A percentile compares a stretch with the other conserved stretches of the same genome.
These are phyloP conservation scores for Blumeria graminis DNA, from an alignment of 2,329 filamentous ascomycete genomes.

Conservation along the genomic window DNA sequence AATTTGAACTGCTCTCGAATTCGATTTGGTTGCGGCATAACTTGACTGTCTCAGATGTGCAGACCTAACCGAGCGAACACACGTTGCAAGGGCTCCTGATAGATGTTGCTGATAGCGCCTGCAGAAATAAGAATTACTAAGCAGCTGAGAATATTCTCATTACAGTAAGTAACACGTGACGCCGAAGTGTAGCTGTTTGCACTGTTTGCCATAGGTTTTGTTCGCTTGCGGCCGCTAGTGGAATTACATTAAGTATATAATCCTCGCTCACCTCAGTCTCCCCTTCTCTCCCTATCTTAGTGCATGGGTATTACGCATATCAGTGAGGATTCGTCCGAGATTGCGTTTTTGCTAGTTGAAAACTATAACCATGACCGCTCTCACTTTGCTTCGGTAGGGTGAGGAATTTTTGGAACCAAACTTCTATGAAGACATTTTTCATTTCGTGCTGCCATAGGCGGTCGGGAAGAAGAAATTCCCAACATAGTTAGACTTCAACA, in stretches of 20 bases:
- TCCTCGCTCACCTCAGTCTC: background rate
- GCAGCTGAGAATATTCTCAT: no score
- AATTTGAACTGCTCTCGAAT: no score
- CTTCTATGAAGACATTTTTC: constrained; percentile 24
- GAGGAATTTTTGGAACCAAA: constrained; percentile 54
- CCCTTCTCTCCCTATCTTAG: constrained; percentile 28
- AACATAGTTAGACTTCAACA: no score
- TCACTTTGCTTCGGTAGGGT: constrained; percentile 39
- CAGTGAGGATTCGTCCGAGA: constrained; percentile 77
- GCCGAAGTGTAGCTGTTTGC: no score
- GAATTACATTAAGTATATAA: background rate
- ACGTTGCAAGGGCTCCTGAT: no score
- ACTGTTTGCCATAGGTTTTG: no score
- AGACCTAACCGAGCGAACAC: no score
- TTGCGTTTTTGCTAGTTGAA: constrained; percentile 47
- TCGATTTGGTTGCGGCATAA: no score
- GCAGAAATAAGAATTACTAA: no score
- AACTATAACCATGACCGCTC: constrained; percentile 42
- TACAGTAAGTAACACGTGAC: no score
- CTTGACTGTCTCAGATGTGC: no score
- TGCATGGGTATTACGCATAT: constrained; percentile 55
- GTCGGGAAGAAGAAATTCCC: constrained; percentile 24
- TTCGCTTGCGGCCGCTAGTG: background rate
- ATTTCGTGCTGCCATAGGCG: constrained; percentile 23
- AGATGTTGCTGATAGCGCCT: no score